Base-by-base conservation (phyloP, 352 stramenopile genomes). In the Pythium rhizo-oryzae region DNA sequence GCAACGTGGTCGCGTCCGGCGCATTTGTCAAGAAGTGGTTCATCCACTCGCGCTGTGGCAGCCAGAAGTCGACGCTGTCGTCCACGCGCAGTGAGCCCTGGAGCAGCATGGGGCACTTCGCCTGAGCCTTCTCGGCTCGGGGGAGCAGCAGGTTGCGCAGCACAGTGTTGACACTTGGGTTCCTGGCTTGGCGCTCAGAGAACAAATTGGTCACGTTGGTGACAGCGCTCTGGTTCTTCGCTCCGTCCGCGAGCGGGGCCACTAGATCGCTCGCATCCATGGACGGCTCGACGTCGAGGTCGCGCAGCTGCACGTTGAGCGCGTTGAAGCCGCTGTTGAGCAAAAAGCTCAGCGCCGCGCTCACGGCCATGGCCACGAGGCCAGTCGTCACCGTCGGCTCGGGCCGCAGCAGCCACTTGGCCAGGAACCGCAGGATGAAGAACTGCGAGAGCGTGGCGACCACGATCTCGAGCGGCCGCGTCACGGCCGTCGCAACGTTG, bases 261-360 rank as follows among this genome's bases (percentile, higher is more conserved):
- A 39, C 4, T 8, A 62, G 39, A 39, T 62, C 55, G 24, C 55
- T 62, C 11, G 23, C 6, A 3, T 21, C 19, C 3, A 62, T 51
- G 9, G 52, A 16, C 0, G 24, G 15, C 21, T 44, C 12, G 30
- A 39, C 35, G 0, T 12, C 30, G 12, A 41, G 23, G 4, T 50
- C 55, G 18, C 55, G 55, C 12, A 52, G n/a, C 21, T 62, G 55
- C 15, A 62, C 55, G 37, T 62, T 62, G 37, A 52, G 37, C 7
- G 55, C 55, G 41, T 52, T 37, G 23, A 62, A 43, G n/a, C 55
- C 35, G 25, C 41, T 62, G 21, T 12, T 52, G n/a, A 62, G 39
- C 18, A 62, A 15, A 8, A 52, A 62, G 7, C 55, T 23, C 4
- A 62, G 21, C n/a, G 37, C 37, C 13, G 23, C 35, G 18, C 55